Evolutionary conservation across 495 filamentous ascomycete genomes (phyloP).

Genomic region (Tuber borchii): DNA sequence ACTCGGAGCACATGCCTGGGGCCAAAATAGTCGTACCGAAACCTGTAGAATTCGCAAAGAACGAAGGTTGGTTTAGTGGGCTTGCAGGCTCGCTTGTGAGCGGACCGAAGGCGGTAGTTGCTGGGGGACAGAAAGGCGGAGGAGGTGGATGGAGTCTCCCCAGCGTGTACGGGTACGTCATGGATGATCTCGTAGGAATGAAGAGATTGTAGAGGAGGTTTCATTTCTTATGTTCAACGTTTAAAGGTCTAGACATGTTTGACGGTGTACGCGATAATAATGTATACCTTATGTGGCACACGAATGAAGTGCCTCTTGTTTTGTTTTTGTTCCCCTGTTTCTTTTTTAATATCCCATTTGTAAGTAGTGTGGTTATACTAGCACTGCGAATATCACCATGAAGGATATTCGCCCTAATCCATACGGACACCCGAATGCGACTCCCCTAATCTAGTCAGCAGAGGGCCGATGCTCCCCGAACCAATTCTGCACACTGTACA

Average conservation of each 20-base stretch:
- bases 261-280: neutral
- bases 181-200: conserved; percentile 40
- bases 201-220: conserved; percentile 28
- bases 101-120: conserved; percentile 28
- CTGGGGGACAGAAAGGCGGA: conserved; percentile 14
- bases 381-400: neutral
- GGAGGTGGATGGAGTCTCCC: conserved; percentile 28
- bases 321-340: neutral
- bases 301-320: neutral
- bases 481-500: conserved; percentile 7
- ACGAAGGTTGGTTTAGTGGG: conserved; percentile 39
- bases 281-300: neutral
- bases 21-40: conserved; percentile 37
- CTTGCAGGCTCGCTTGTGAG: conserved; percentile 37
- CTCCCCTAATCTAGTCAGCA: neutral
- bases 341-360: neutral
- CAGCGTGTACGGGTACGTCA: conserved; percentile 35
- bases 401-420: neutral
- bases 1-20: conserved; percentile 38
- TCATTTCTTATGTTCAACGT: neutral
- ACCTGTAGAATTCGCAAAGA: conserved; percentile 39
- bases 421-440: neutral
- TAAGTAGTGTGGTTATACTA: neutral
- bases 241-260: conserved; percentile 1
- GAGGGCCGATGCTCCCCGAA: conserved; percentile 9